Evolutionary conservation across 2,329 filamentous ascomycete species (phyloP).

Genomic region (Amauroascus verrucosus): DNA sequence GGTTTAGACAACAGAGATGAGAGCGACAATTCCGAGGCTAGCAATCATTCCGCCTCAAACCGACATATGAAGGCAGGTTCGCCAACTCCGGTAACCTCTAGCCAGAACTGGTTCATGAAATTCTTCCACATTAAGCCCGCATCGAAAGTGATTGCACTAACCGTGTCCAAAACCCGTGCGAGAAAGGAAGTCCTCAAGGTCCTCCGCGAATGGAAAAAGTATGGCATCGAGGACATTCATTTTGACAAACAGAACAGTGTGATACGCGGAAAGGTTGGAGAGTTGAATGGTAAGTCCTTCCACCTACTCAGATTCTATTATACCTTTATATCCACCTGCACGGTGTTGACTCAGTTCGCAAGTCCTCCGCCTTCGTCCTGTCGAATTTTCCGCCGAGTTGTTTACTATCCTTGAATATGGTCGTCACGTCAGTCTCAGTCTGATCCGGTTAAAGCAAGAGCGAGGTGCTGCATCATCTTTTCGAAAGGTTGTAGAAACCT

Average conservation of each 20-base stretch:
- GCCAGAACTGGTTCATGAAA: conserved; percentile 78
- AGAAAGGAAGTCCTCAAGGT: conserved; percentile 67
- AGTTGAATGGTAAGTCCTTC: conserved; percentile 60
- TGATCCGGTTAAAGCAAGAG: conserved; percentile 80
- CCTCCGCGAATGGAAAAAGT: conserved; percentile 68
- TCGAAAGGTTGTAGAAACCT: conserved; percentile 66
- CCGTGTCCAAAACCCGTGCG: conserved; percentile 58
- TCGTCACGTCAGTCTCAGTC: conserved; percentile 61
- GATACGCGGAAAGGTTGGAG: conserved; percentile 66
- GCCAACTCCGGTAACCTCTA: conserved; percentile 32
- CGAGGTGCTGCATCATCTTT: conserved; percentile 87
- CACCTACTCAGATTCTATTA: not conserved
- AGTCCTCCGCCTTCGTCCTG: conserved; percentile 75
- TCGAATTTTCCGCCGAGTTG: conserved; percentile 77
- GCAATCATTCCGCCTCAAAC: conserved; percentile 13
- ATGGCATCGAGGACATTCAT: conserved; percentile 69
- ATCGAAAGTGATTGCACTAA: conserved; percentile 63
- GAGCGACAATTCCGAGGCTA: conserved; percentile 1
- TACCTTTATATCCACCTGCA: not conserved
- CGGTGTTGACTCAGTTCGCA: not conserved
- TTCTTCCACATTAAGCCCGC: conserved; percentile 85
- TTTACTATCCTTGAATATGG: conserved; percentile 85
- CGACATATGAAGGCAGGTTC: conserved; percentile 17
- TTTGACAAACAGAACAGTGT: conserved; percentile 70
- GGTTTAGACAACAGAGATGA: conserved; percentile 9